These are phyloP conservation scores for Colletotrichum sp. DNA, from an alignment of 2,329 filamentous ascomycete species.

Conservation along the genomic window DNA sequence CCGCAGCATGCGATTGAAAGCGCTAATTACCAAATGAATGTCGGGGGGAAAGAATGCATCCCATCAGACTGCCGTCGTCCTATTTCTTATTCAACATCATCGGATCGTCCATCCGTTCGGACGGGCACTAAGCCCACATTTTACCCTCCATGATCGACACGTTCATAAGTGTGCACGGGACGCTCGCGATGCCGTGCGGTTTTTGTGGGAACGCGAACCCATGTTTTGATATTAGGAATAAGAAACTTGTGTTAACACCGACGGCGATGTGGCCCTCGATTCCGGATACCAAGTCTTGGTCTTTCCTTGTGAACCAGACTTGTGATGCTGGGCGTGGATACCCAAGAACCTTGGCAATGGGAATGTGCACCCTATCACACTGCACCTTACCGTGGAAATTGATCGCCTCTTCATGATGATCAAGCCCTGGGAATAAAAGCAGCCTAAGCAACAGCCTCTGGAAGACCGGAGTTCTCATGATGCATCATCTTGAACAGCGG, in stretches of 20 bases:
- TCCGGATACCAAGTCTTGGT: background rate
- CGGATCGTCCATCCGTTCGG: background rate
- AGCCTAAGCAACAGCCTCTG: constrained; percentile 37
- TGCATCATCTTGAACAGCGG: constrained; percentile 50
- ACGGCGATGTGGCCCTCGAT: background rate
- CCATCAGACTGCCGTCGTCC: background rate
- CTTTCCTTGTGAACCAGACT: background rate
- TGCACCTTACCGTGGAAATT: too few species aligned
- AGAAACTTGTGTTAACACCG: background rate
- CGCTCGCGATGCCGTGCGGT: background rate
- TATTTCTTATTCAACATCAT: background rate
- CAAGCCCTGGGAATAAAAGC: too few species aligned
- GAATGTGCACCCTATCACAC: background rate
- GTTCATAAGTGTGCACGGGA: background rate
- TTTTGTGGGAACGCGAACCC: background rate
- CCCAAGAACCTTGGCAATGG: background rate
- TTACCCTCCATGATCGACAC: background rate
- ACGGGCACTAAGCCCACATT: background rate
- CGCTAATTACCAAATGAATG: background rate
- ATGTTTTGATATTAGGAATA: background rate
- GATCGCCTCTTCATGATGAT: too few species aligned
- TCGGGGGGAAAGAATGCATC: background rate
- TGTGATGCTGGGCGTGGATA: background rate
- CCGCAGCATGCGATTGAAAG: background rate
- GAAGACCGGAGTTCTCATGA: constrained; percentile 44